These are phyloP conservation scores for Raffaelea ambrosiae DNA, from an alignment of 2,329 filamentous ascomycete genomes.

Conservation along the genomic window DNA sequence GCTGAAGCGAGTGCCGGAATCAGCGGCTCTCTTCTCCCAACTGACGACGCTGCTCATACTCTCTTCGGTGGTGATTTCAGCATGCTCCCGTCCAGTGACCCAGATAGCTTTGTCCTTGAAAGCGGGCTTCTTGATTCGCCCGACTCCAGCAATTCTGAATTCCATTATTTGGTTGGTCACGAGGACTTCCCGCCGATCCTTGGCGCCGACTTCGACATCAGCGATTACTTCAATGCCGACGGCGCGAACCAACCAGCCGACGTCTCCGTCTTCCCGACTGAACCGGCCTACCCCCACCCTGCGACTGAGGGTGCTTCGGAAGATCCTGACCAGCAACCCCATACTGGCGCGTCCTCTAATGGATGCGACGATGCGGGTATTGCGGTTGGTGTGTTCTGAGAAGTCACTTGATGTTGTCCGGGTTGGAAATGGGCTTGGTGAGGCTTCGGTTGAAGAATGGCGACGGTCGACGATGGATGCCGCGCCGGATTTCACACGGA, in stretches of 20 bases:
- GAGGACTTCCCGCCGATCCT: slow-evolving; percentile 34
- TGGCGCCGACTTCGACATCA: slow-evolving; percentile 34
- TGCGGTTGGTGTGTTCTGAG: slow-evolving; percentile 60
- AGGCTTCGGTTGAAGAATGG: slow-evolving; percentile 11
- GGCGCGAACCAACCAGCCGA: slow-evolving; percentile 22
- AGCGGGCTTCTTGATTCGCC: slow-evolving; percentile 66
- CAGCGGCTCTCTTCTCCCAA: slow-evolving; percentile 39
- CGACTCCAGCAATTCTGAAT: slow-evolving; percentile 56
- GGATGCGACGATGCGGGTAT: slow-evolving; percentile 67
- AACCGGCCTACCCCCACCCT: slow-evolving; percentile 45
- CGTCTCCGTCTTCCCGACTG: slow-evolving; percentile 32
- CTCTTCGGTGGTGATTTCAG: slow-evolving; percentile 62
- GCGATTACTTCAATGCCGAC: slow-evolving; percentile 48
- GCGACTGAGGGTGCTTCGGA: slow-evolving; percentile 53
- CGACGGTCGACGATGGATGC: slow-evolving; percentile 21
- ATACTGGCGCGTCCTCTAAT: slow-evolving; percentile 62
- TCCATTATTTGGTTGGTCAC: slow-evolving; percentile 60
- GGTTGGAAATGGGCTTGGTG: slow-evolving; percentile 29
- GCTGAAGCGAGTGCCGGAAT: slow-evolving; percentile 30
- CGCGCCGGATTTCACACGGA: slow-evolving; percentile 20
- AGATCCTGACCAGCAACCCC: slow-evolving; percentile 66
- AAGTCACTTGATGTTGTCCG: slow-evolving; percentile 32
- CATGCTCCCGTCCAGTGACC: slow-evolving; percentile 58
- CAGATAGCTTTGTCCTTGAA: slow-evolving; percentile 71
- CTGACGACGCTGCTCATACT: slow-evolving; percentile 54